Base-by-base conservation (phyloP, 2,329 filamentous ascomycete genomes). In the Verticillium zaregamsianum region DNA sequence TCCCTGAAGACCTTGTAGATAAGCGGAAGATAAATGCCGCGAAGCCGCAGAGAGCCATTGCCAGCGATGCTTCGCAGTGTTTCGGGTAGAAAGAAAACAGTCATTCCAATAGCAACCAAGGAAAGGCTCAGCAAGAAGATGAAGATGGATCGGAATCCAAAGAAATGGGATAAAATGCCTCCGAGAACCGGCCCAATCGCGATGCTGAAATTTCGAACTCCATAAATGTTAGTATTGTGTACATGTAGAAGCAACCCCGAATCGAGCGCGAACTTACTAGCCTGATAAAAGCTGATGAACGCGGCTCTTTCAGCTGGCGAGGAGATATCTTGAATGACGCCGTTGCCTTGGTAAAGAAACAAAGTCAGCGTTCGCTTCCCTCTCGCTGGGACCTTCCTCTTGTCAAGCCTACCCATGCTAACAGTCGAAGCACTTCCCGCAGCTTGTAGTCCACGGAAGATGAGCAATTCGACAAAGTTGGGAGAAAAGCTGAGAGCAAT, bases 371-470 rank as follows among this genome's bases (percentile, higher is more conserved):
- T n/a, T n/a, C n/a, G 28, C 9, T 5, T 33, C 32, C 32, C 32
- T 33, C 32, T 5, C 32, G 9, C 9, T 17, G 9, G 11, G 3
- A 3, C n/a, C 20, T 12, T 7, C 25, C 14, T 28, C 39, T 12
- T 15, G 12, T 23, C 31, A 9, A 31, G 52, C 69, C 59, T 72
- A 74, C 80, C 79, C 49, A 83, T 77, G 52, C 78, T 79, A 3
- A 81, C 78, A 1, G 77, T 81, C 1, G 79, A 79, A 2, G 80
- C 76, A 64, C 78, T 80, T 3, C 80, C 81, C 1, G 76, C 76
- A 11, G 78, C 77, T 68, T 84, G 82, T 8, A 84, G 56, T 1
- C 73, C 78, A 54, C 82, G 72, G 28, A 84, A 76, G 3, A 78
- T 67, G 61, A 84, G 68, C 37, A 83, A 69, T 0, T 76, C 67